Evolutionary conservation across 768 basidiomycete genomes (phyloP), one percentile per base, ranked within the genome.

Genomic region (Lactifluus echinatus): DNA sequence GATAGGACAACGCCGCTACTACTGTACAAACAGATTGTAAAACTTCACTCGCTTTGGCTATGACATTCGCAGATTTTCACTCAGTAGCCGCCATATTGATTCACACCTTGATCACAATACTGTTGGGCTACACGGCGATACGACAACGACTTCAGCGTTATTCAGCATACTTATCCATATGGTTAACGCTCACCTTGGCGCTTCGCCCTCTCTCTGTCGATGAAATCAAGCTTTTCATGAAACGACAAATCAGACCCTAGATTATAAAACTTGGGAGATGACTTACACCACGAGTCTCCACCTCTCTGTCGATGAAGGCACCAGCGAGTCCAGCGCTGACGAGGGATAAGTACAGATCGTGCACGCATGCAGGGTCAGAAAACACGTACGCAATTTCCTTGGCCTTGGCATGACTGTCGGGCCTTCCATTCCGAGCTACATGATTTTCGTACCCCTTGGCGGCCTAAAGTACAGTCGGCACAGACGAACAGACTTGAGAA

Each of bases 241-340:
- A 40, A 40, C 6, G 3, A 42, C 11, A 23, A 4, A 8, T 23
- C 40, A 23, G 40, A 23, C 11, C 3, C 40, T 21, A 42, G 23
- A 11, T 42, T 21, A 12, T 42, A 21, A 10, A 23, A 21, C 10
- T n/a, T 39, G 19, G 37, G 24, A 31, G 14, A 55, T 19, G 24
- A 66, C 72, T 56, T 63, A 75, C 74, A n/a, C 79, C 80, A 64
- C 79, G 82, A 63, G 81, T 80, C 70, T 85, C 84, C 17, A 78
- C 65, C 2, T 79, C 61, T 47, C 68, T 75, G 63, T 78, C 76
- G 57, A 85, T 64, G 68, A 84, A 81, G 17, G 70, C 78, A 59
- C 76, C 83, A 47, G 70, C 65, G 31, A 79, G 68, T 14, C 71
- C 84, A 50, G 82, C 85, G 40, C 81, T 76, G 56, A 56, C 49